These are phyloP conservation scores for Lepidium africanum DNA, from an alignment of 345 rosid genomes.

Conservation along the genomic window DNA sequence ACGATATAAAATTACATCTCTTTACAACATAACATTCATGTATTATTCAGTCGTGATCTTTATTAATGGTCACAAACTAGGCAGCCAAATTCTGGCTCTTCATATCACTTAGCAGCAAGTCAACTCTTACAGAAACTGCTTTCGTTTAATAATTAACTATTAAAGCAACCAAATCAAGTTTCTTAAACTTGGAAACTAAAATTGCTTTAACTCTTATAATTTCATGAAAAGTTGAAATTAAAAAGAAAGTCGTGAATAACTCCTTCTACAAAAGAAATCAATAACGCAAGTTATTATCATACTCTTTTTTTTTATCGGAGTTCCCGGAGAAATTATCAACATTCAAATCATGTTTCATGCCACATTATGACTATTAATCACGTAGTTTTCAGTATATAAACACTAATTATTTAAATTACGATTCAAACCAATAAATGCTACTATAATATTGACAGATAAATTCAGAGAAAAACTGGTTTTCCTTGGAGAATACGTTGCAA, in stretches of 20 bases:
- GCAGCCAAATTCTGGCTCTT: background rate
- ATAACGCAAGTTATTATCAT: background rate
- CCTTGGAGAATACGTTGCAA: background rate
- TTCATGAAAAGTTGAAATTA: background rate
- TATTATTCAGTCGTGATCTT: background rate
- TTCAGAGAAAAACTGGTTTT: background rate
- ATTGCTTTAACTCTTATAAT: background rate
- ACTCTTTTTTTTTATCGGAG: background rate
- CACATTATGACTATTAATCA: background rate
- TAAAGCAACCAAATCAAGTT: too few species aligned
- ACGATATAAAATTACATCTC: background rate
- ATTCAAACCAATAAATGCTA: background rate
- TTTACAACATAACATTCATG: background rate
- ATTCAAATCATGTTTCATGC: conserved; percentile 22
- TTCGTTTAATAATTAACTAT: background rate
- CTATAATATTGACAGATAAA: background rate
- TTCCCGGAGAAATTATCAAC: background rate
- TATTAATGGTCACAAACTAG: background rate
- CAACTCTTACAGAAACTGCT: conserved; percentile 3
- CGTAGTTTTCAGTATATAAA: background rate
- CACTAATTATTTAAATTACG: background rate
- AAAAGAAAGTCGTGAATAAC: background rate
- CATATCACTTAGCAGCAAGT: conserved; percentile 9
- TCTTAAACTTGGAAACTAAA: too few species aligned
- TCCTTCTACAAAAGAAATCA: conserved; percentile 3